Base-by-base conservation (phyloP, 306 rosid species). In the Fragaria iinumae region DNA sequence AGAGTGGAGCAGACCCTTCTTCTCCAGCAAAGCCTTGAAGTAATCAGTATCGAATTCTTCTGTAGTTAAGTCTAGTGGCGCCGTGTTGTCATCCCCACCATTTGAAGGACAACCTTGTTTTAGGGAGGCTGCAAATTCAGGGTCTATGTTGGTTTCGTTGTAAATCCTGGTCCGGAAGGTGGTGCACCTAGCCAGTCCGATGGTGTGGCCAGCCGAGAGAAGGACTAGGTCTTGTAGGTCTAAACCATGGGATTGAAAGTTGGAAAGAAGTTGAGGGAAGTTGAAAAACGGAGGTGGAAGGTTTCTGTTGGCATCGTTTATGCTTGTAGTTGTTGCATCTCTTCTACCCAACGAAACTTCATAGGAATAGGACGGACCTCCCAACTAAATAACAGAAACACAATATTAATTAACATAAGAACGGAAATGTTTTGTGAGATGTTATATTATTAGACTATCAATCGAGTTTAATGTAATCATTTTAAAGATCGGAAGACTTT, bases 201-300 rank as follows among this genome's bases (percentile, higher is more conserved):
- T 67, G 66, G 78, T 78, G 76, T 84, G 88, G 8, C 81, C 85
- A 0, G 76, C 85, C 0, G 88, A 81, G 53, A 84, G 82, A 39
- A 56, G 57, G 8, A 81, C 69, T 1, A 84, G 85, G 73, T 84
- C 83, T 16, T 64, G 72, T 32, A 84, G 66, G 79, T 78, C 64
- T 14, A 81, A 78, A 5, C 85, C 83, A 12, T 84, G 87, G 41
- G 77, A n/a, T 70, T 80, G 84, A 50, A 84, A 84, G 74, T 29
- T 84, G 14, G 85, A 69, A 4, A 80, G 72, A 41, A 84, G 84
- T 57, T 84, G 87, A 12, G 84, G 2, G 67, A 84, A 56, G 69
- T 4, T 63, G 73, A 80, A 65, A 71, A 70, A 7, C 6, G 85
- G 84, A 6, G 84, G 63, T 0, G 87, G 87, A 53, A 84, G 65